Base-by-base conservation (phyloP, 2,329 filamentous ascomycete genomes). In the Hypomyces rosellus region DNA sequence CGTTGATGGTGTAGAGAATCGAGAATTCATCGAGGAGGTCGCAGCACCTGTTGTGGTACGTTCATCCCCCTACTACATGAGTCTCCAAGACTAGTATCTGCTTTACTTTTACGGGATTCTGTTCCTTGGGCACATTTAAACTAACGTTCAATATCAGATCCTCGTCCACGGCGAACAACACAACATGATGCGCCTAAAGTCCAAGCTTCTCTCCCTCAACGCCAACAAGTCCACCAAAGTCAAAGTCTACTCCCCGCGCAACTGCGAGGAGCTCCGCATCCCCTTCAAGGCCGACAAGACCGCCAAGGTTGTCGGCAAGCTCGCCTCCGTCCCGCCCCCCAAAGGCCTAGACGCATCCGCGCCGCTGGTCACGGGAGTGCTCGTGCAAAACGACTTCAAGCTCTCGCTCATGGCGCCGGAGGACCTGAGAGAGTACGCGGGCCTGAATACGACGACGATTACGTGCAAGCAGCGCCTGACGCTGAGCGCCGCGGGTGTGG, bases 331-430 rank as follows among this genome's bases (percentile, higher is more conserved):
- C 45, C 78, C 86, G 2, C 88, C 88, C 3, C 86, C 88, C 2
- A 67, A 67, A 14, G 67, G 63, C 46, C 44, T 61, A n/a, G 57
- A 59, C 11, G 63, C 64, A 41, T 51, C 60, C 18, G 62, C 64
- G 11, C 73, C 72, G 49, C 75, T 97, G 40, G 81, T 99, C 59
- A 88, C 86, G 1, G 93, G 93, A 25, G 93, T 99, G 0, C 77
- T 99, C 14, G 91, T 99, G 7, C 92, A 97, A 60, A 97, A 95
- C 65, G 93, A 96, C 66, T 97, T 99, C 69, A 96, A 97, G 67
- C 82, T 99, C 64, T 95, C 88, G 0, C 76, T 99, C 34, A 97
- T 99, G 92, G 91, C 91, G 1, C 91, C 93, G 0, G 93, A 97
- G 60, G 93, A 99, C 65, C 76, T 99, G 34, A 85, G 90, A 54